Evolutionary conservation across 163 green algal genomes (phyloP).

Genomic region (Coccomyxa subellipsoidea): DNA sequence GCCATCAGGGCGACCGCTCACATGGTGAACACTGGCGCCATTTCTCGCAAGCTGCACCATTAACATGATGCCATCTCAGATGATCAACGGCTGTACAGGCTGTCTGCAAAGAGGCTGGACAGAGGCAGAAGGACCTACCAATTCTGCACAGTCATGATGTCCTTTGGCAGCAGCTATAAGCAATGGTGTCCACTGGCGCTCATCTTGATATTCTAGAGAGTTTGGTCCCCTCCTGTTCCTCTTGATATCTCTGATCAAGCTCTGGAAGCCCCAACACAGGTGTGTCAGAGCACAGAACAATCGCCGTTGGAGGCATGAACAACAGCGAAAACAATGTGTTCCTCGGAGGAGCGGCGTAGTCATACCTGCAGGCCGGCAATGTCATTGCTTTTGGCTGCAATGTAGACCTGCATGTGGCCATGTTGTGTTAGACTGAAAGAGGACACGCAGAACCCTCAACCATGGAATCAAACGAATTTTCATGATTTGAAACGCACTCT

Average conservation of each 20-base stretch:
- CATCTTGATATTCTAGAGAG: neutral
- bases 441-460: too few species aligned
- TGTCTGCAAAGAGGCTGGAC: too few species aligned
- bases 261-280: neutral
- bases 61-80: too few species aligned
- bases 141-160: constrained; percentile 18
- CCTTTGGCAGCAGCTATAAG: constrained; percentile 25
- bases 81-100: too few species aligned
- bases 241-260: constrained; percentile 7
- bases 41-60: constrained; percentile 37
- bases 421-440: neutral
- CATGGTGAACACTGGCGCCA: constrained; percentile 40
- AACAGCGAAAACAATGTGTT: too few species aligned
- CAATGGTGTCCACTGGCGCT: constrained; percentile 26
- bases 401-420: neutral
- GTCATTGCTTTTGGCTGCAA: neutral
- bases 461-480: too few species aligned
- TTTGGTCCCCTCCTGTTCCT: neutral
- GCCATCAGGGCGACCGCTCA: constrained; percentile 15
- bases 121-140: constrained; percentile 19
- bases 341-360: neutral
- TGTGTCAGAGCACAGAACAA: too few species aligned
- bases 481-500: neutral
- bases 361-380: neutral
- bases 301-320: too few species aligned